A percentile compares a stretch with the other conserved stretches of the same genome.
phyloP scores from a whole-genome alignment of 345 rosid species.

The Syzygium jambos region DNA sequence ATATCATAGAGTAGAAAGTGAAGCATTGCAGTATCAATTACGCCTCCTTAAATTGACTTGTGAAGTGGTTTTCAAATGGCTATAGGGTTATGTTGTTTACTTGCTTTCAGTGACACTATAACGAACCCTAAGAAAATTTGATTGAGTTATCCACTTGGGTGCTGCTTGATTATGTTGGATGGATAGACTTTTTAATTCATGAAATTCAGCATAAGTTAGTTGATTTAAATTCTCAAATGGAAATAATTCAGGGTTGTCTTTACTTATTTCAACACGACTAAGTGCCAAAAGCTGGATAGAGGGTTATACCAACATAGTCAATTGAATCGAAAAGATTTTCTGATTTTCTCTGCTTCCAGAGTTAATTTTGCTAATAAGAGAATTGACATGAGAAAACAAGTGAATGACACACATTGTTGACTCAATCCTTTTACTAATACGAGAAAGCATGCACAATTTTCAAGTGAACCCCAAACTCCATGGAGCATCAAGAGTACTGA shows the following conservation, averaged over 20 bases:
- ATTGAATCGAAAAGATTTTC: not conserved
- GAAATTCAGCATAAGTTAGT: not conserved
- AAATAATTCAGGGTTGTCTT: not conserved
- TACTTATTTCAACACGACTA: not conserved
- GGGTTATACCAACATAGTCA: not conserved
- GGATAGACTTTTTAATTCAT: not conserved
- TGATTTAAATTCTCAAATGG: not conserved
- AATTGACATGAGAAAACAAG: not conserved
- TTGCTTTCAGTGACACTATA: not conserved
- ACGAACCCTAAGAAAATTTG: not conserved
- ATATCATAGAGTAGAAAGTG: not conserved
- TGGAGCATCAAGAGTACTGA: not conserved
- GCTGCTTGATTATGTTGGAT: not conserved
- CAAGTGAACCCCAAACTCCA: not conserved
- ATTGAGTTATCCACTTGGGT: not conserved
- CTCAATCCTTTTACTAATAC: not conserved
- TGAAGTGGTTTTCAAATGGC: not conserved
- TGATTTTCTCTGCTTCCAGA: not conserved
- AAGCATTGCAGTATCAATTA: not conserved
- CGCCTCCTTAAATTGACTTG: not conserved
- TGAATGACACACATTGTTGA: not conserved
- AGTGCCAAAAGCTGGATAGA: not conserved
- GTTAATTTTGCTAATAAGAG: not conserved
- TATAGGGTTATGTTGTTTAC: not conserved
- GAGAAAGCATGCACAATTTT: not conserved